Evolutionary conservation across 345 rosid genomes (phyloP).

Genomic region (Theobroma cacao): DNA sequence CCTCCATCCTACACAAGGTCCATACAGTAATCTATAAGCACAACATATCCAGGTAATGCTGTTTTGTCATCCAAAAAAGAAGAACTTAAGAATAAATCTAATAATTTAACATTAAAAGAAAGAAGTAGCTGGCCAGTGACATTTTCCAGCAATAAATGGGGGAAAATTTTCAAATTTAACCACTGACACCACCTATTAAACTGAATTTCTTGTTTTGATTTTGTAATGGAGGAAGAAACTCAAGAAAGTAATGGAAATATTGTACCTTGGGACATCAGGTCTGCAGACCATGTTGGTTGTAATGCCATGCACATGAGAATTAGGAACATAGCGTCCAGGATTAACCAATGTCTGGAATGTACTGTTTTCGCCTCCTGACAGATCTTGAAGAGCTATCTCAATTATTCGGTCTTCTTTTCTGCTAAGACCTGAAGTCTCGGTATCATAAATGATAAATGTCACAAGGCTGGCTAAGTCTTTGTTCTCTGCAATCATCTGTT

Average conservation of each 20-base stretch:
- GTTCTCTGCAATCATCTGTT: slow-evolving; percentile 45
- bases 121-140: not conserved
- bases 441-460: slow-evolving; percentile 60
- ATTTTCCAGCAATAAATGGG: not conserved
- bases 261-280: slow-evolving; percentile 84
- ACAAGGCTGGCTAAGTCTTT: slow-evolving; percentile 52
- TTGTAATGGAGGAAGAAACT: not conserved
- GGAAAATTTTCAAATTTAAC: not conserved
- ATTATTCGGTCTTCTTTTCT: slow-evolving; percentile 52
- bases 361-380: slow-evolving; percentile 80
- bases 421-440: slow-evolving; percentile 78
- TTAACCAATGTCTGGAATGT: slow-evolving; percentile 80
- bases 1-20: slow-evolving; percentile 65
- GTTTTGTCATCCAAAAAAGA: not conserved
- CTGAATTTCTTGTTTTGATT: not conserved
- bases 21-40: slow-evolving; percentile 9
- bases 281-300: slow-evolving; percentile 67
- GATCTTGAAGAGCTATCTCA: slow-evolving; percentile 83
- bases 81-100: not conserved
- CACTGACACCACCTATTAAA: not conserved
- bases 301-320: slow-evolving; percentile 56
- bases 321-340: slow-evolving; percentile 56
- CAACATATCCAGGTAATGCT: not conserved
- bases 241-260: not conserved
- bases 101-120: not conserved